A percentile compares a stretch with the other conserved stretches of the same genome.
phyloP scores from a whole-genome alignment of 129 eudicot species.

The Calendula officinalis region DNA sequence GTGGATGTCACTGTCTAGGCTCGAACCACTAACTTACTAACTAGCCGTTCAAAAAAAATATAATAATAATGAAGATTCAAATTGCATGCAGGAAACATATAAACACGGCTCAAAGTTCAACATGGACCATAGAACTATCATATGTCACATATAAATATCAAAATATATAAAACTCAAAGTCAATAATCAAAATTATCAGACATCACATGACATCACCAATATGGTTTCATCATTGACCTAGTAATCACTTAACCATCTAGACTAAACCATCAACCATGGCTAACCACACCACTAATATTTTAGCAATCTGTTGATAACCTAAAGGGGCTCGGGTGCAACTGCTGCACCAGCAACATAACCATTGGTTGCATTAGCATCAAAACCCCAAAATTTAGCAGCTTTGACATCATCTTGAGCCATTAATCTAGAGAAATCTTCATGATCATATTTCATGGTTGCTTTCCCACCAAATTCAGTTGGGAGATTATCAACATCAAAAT shows the following conservation, averaged over 20 bases:
- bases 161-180: no score
- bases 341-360: conserved; percentile 42
- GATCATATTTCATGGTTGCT: not conserved
- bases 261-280: conserved; percentile 5
- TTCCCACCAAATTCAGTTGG: not conserved
- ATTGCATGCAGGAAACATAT: no score
- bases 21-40: no score
- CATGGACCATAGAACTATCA: no score
- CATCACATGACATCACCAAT: no score
- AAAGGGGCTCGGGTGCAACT: conserved; percentile 58
- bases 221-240: no score
- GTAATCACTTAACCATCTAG: conserved; percentile 20
- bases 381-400: not conserved
- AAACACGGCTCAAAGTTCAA: no score
- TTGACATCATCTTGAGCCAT: not conserved
- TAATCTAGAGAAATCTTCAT: not conserved
- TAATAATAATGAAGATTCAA: no score
- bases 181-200: no score
- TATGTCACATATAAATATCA: conserved; percentile 12
- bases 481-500: not conserved
- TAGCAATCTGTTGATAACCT: conserved; percentile 22
- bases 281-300: conserved; percentile 5
- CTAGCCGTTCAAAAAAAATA: no score
- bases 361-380: conserved; percentile 20
- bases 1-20: no score